phyloP scores from a whole-genome alignment of 2,329 filamentous ascomycete genomes.

The Colletotrichum somersetense region DNA sequence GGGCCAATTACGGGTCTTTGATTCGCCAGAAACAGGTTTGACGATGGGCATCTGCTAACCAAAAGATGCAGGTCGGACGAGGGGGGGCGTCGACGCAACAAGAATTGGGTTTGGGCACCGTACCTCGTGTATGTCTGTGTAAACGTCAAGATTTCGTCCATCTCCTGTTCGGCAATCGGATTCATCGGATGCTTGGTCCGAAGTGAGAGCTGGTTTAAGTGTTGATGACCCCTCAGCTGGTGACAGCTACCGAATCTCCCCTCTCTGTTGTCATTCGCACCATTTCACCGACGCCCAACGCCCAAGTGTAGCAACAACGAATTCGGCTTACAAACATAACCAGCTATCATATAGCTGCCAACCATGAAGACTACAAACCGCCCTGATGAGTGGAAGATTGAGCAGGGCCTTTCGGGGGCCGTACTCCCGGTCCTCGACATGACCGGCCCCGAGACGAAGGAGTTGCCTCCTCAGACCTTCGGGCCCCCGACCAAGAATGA shows the following conservation, averaged over 20 bases:
- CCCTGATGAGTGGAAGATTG: constrained; percentile 64
- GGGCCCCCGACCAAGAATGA: constrained; percentile 55
- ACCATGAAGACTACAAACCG: constrained; percentile 26
- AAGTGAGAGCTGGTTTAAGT: neutral
- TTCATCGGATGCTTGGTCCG: neutral
- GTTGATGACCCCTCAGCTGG: neutral
- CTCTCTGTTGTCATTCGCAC: neutral
- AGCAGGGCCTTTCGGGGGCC: constrained; percentile 62
- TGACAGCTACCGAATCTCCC: neutral
- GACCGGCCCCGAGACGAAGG: constrained; percentile 52
- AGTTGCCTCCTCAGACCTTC: constrained; percentile 47
- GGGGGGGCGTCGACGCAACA: neutral
- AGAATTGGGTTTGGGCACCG: neutral
- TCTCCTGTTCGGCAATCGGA: neutral
- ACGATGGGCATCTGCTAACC: neutral
- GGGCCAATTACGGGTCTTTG: too few relatives aligned
- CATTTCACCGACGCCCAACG: neutral
- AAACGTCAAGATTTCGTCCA: neutral
- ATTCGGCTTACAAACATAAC: too few relatives aligned
- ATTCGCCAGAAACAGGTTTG: neutral
- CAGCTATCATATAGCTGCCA: too few relatives aligned
- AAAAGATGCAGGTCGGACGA: neutral
- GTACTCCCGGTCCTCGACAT: constrained; percentile 62
- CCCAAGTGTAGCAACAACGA: neutral
- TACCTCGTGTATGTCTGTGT: neutral